Base-by-base conservation (phyloP, 768 basidiomycete species). In the Kwoniella newhampshirensis region DNA sequence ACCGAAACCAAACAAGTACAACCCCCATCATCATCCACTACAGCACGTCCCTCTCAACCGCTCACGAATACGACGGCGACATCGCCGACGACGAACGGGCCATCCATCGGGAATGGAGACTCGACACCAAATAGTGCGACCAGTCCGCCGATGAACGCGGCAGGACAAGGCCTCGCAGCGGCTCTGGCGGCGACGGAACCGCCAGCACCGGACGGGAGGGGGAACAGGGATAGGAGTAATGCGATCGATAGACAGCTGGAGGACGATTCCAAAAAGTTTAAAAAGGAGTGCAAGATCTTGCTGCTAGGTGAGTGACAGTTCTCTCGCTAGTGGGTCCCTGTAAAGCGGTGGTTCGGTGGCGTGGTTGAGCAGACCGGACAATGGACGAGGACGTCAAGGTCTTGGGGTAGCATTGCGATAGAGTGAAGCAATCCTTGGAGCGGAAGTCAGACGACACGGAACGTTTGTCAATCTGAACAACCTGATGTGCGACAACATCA, bases 251-350 rank as follows among this genome's bases (percentile, higher is more conserved):
- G 82, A 62, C 82, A 85, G 77, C 83, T 92, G 51, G 89, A 92
- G 72, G 90, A 92, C 78, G 92, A 93, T 75, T 82, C 82, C 15
- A 85, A 83, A 75, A 85, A 82, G 75, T 87, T 87, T 62, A 86
- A 86, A 74, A 84, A 86, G 68, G 91, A 93, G 74, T 92, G 89
- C 80, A 93, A 93, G 82, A 92, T 96, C 65, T 77, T 96, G 20
- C 79, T 96, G 13, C 80, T 96, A n/a, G 92, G 91, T 89, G 60
- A 49, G 88, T 81, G 2, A 7, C 32, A 13, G 32, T 32, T 13
- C 32, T 32, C 7, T 32, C 32, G 6, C 7, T 13, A 32, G 32
- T 13, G 32, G 13, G 32, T 32, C 17, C 15, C 27, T 15, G 55
- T 32, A 49, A 60, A 59, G 3, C 52, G 49, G 23, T 43, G 46